A percentile compares a stretch with the other conserved stretches of the same genome.
Evolutionary conservation across 176 grass and related monocot species (phyloP).

Genomic region (Carex cristatella): DNA sequence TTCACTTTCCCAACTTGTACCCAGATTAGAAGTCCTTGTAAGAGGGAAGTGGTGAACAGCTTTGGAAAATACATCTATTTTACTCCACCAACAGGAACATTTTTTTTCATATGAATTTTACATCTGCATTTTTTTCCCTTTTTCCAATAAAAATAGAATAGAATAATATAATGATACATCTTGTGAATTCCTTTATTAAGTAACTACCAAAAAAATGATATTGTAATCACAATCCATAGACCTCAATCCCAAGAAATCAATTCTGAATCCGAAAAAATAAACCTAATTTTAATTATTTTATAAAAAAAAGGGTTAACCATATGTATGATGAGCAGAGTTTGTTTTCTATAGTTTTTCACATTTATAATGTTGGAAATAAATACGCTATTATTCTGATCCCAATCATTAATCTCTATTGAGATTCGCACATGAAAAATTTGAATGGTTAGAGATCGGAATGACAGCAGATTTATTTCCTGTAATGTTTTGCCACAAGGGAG

Average conservation of each 20-base stretch:
- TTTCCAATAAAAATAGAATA: background rate
- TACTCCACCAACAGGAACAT: background rate
- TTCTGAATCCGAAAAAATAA: background rate
- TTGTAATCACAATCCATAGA: background rate
- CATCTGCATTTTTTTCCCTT: background rate
- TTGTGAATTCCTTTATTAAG: background rate
- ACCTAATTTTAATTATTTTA: no score
- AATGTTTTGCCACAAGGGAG: no score
- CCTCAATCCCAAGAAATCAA: background rate
- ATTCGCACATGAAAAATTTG: no score
- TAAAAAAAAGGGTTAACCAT: no score
- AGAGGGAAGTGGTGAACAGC: background rate
- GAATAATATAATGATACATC: background rate
- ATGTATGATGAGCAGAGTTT: no score
- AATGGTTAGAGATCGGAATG: no score
- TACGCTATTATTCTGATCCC: no score
- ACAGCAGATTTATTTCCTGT: no score
- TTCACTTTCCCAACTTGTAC: background rate
- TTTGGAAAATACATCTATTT: background rate
- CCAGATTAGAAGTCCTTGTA: background rate
- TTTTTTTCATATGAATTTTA: background rate
- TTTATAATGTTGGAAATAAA: no score
- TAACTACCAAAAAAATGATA: background rate
- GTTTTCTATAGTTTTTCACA: no score
- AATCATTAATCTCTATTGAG: no score